Percentiles rank a stretch among this genome's conserved stretches.
Conservation (phyloP, 2,329 filamentous ascomycete genomes). For the Fusarium austroafricanum region DNA sequence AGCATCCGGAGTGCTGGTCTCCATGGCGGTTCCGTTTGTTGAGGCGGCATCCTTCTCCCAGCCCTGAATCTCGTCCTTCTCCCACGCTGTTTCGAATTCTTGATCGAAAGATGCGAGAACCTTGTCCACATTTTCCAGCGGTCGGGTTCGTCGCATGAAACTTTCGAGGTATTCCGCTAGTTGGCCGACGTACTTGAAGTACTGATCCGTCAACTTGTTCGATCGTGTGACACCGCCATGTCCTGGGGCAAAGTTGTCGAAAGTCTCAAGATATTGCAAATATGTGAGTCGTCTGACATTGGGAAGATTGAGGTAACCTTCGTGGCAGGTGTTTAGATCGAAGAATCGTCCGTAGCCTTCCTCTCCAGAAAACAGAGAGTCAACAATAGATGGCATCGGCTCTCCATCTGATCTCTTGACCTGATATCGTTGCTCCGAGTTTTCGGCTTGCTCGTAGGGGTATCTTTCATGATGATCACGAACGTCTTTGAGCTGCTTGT, state of each 20-base stretch:
- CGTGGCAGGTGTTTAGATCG: conserved; percentile 85
- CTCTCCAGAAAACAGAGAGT: conserved; percentile 94
- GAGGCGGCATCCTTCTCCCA: conserved; percentile 73
- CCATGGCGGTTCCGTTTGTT: conserved; percentile 48
- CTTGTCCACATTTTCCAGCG: conserved; percentile 86
- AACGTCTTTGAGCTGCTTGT: conserved; percentile 82
- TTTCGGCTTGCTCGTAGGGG: conserved; percentile 94
- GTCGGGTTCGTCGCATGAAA: conserved; percentile 86
- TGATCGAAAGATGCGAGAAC: conserved; percentile 80
- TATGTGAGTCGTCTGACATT: conserved; percentile 88
- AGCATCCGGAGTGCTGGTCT: conserved; percentile 65
- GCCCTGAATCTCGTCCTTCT: conserved; percentile 79
- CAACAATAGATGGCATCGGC: conserved; percentile 75
- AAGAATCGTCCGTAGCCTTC: conserved; percentile 94
- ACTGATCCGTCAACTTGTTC: conserved; percentile 92
- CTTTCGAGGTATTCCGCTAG: conserved; percentile 86
- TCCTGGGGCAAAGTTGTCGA: conserved; percentile 85
- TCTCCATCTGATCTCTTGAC: conserved; percentile 73
- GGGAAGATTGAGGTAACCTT: conserved; percentile 89
- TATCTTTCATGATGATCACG: conserved; percentile 91
- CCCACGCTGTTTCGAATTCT: conserved; percentile 88
- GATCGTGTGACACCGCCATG: conserved; percentile 78
- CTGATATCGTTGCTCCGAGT: conserved; percentile 92
- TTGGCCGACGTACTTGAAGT: conserved; percentile 88
- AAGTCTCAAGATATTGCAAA: conserved; percentile 90